A percentile compares a stretch with the other conserved stretches of the same genome.
Evolutionary conservation across 2,329 filamentous ascomycete species (phyloP).

Genomic region (Trichoderma sp.): DNA sequence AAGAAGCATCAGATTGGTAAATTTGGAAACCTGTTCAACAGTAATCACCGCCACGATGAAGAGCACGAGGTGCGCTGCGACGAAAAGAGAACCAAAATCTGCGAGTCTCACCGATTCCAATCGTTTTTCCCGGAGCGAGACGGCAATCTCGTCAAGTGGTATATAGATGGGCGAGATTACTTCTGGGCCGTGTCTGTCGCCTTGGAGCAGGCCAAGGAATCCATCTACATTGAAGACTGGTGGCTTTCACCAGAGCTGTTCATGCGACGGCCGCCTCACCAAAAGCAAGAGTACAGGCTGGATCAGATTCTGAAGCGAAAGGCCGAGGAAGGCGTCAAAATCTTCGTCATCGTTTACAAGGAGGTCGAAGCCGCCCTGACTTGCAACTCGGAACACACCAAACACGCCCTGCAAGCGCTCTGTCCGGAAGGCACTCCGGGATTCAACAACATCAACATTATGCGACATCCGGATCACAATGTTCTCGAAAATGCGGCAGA

Average conservation of each 20-base stretch:
- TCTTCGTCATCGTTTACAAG: conserved; percentile 91
- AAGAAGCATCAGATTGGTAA: conserved; percentile 67
- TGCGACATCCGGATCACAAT: conserved; percentile 95
- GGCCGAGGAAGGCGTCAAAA: conserved; percentile 91
- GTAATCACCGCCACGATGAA: conserved; percentile 91
- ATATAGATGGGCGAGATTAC: conserved; percentile 93
- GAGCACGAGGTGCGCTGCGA: conserved; percentile 86
- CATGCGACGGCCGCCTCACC: conserved; percentile 79
- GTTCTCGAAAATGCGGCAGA: conserved; percentile 90
- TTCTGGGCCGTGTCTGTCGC: conserved; percentile 92
- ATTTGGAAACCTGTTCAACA: conserved; percentile 73
- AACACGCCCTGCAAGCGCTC: conserved; percentile 77
- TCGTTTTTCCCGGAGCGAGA: conserved; percentile 88
- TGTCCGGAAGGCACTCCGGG: conserved; percentile 83
- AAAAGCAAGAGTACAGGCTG: conserved; percentile 82
- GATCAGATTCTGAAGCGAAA: conserved; percentile 86
- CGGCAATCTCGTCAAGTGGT: conserved; percentile 92
- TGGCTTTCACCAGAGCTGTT: conserved; percentile 92
- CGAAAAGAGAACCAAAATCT: conserved; percentile 72
- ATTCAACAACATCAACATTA: conserved; percentile 83
- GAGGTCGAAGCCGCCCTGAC: conserved; percentile 81
- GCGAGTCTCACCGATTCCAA: conserved; percentile 78
- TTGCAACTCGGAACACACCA: conserved; percentile 92
- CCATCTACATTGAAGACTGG: conserved; percentile 96
- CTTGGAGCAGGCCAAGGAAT: conserved; percentile 86